Evolutionary conservation across 2,329 filamentous ascomycete genomes (phyloP).

Genomic region (Ophiostoma australiae): DNA sequence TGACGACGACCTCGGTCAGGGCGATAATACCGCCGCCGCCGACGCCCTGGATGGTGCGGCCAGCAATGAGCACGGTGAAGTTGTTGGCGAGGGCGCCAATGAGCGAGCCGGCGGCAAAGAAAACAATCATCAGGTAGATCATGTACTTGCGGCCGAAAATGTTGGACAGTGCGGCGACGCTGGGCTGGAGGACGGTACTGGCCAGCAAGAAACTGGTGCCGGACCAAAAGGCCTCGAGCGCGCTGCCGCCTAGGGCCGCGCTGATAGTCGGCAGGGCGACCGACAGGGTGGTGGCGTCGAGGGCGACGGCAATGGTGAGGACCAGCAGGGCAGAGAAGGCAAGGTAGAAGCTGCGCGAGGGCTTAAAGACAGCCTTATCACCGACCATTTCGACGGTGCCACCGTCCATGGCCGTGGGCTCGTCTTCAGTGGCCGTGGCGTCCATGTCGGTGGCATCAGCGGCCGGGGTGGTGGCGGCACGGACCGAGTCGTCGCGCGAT

Average conservation of each 20-base stretch:
- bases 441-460: background rate
- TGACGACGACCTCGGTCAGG: slow-evolving; percentile 36
- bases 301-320: slow-evolving; percentile 56
- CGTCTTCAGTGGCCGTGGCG: background rate
- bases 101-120: slow-evolving; percentile 32
- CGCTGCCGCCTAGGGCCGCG: slow-evolving; percentile 46
- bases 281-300: slow-evolving; percentile 62
- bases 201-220: slow-evolving; percentile 66
- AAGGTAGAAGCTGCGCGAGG: slow-evolving; percentile 39
- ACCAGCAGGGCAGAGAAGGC: slow-evolving; percentile 49
- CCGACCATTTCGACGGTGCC: slow-evolving; percentile 27
- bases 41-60: slow-evolving; percentile 36
- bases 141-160: slow-evolving; percentile 29
- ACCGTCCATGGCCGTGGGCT: slow-evolving; percentile 16
- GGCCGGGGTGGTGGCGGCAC: background rate
- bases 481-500: background rate
- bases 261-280: slow-evolving; percentile 54
- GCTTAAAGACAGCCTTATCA: slow-evolving; percentile 32
- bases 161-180: slow-evolving; percentile 31
- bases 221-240: slow-evolving; percentile 64
- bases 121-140: slow-evolving; percentile 25
- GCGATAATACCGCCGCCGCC: slow-evolving; percentile 37
- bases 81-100: slow-evolving; percentile 33
- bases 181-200: slow-evolving; percentile 55
- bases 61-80: slow-evolving; percentile 34